A percentile compares a stretch with the other conserved stretches of the same genome.
These are phyloP conservation scores for Choiromyces venosus DNA, from an alignment of 495 filamentous ascomycete species.

Conservation along the genomic window DNA sequence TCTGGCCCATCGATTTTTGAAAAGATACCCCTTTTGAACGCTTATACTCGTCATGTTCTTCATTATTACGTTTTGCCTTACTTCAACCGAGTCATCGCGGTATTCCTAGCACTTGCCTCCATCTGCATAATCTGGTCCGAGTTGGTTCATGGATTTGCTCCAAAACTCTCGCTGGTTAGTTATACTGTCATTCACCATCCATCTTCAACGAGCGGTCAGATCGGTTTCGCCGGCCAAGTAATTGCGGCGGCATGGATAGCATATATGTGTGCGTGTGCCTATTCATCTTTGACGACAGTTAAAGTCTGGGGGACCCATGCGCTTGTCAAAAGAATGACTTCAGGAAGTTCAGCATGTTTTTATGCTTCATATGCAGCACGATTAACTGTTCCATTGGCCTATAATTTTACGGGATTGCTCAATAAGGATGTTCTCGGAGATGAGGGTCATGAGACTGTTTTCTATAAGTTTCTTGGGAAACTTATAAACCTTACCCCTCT, in stretches of 20 bases:
- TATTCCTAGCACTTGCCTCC: conserved; percentile 66
- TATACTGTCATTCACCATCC: conserved; percentile 78
- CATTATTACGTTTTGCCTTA: conserved; percentile 65
- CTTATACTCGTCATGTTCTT: conserved; percentile 75
- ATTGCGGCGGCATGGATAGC: conserved; percentile 81
- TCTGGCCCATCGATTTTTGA: conserved; percentile 53
- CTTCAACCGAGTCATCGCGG: conserved; percentile 56
- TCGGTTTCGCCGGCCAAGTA: conserved; percentile 77
- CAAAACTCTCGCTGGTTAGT: conserved; percentile 72
- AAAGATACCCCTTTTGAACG: conserved; percentile 62
- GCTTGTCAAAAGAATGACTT: conserved; percentile 82
- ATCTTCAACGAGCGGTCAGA: conserved; percentile 56
- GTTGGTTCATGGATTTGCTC: conserved; percentile 68
- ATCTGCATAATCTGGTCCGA: conserved; percentile 86
- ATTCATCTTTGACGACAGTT: conserved; percentile 78
- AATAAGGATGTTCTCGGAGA: conserved; percentile 58
- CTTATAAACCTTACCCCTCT: conserved; percentile 80
- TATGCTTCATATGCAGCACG: conserved; percentile 85
- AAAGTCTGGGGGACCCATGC: conserved; percentile 94
- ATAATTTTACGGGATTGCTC: conserved; percentile 91
- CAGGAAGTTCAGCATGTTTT: conserved; percentile 87
- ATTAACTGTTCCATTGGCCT: conserved; percentile 82
- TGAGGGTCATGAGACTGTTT: conserved; percentile 56
- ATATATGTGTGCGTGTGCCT: conserved; percentile 84
- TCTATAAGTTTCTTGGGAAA: conserved; percentile 78